phyloP scores from a whole-genome alignment of 176 grass and related monocot species.

The Cocos nucifera region DNA sequence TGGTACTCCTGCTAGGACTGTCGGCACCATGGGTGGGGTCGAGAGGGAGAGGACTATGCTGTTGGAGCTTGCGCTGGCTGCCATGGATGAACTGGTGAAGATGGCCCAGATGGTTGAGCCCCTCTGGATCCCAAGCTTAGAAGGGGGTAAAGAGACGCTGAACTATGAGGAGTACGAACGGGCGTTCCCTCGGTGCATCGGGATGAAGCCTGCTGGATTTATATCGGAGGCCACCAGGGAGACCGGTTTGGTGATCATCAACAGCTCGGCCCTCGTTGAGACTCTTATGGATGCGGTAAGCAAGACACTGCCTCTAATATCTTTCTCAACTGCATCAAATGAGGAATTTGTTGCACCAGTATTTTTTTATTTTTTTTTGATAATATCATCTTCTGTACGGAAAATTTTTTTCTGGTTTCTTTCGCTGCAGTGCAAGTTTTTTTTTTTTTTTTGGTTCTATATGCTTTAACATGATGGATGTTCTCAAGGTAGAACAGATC shows the following conservation, averaged over 20 bases:
- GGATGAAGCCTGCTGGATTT: conserved; percentile 46
- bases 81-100: conserved; percentile 83
- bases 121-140: conserved; percentile 47
- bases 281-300: conserved; percentile 76
- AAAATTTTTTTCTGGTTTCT: too few species aligned
- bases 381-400: too few species aligned
- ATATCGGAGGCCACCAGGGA: conserved; percentile 72
- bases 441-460: too few species aligned
- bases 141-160: conserved; percentile 32
- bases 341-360: too few species aligned
- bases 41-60: conserved; percentile 46
- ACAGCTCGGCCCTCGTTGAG: conserved; percentile 55
- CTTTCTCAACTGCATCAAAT: background rate
- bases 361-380: too few species aligned
- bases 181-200: conserved; percentile 38
- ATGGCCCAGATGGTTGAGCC: conserved; percentile 72
- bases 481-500: too few species aligned
- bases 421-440: too few species aligned
- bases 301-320: background rate
- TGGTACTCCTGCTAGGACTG: conserved; percentile 29
- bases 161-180: conserved; percentile 60
- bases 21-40: conserved; percentile 11
- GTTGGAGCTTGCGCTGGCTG: conserved; percentile 51
- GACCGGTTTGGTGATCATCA: conserved; percentile 44
- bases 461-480: too few species aligned